Evolutionary conservation across 176 grass and related monocot genomes (phyloP), one percentile per base, ranked within the genome.

Genomic region (Tillandsia fasciculata): DNA sequence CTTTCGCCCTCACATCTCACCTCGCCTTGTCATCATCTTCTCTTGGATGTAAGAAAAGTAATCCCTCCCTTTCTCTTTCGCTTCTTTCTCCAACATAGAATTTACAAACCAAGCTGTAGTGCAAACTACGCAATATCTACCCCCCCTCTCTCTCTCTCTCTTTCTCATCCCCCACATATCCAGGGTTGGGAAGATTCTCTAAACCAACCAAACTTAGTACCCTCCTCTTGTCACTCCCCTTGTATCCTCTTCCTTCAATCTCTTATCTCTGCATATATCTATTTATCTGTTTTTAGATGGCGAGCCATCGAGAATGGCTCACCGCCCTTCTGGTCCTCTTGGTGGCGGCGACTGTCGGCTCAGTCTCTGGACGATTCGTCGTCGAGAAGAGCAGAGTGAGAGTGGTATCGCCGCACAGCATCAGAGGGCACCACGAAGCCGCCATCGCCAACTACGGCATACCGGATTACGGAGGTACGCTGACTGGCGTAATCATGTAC

Each of bases 361-460:
- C 72, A 27, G 89, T 48, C 63, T 48, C 83, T 12, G 74, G 78
- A 0, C 78, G 86, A 50, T 97, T 97, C 74, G 48, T 97, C 3
- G 93, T 97, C 29, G 93, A 97, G 80, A 97, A 74, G 83, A 89
- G 72, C 83, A 79, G 76, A 63, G 28, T 97, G 50, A 83, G 61
- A 67, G 89, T 97, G 72, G 8, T 97, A 10, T 83, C 86, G 9
- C 93, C 93, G 10, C 64, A 59, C 26, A 76, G 80, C 2, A 67
- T 97, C 26, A 52, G 69, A 22, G 89, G 93, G 5, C 75, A 57
- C 13, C 84, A 87, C 79, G 71, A 83, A 53, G 89, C 81, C 0
- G 86, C 93, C 64, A 92, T 97, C 65, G 93, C 86, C 78, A 97
- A 97, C 75, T 97, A 87, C 83, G 93, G 93, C 29, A 77, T 96